Evolutionary conservation across 106 monocot species (phyloP).

Genomic region (Vanilla planifolia): DNA sequence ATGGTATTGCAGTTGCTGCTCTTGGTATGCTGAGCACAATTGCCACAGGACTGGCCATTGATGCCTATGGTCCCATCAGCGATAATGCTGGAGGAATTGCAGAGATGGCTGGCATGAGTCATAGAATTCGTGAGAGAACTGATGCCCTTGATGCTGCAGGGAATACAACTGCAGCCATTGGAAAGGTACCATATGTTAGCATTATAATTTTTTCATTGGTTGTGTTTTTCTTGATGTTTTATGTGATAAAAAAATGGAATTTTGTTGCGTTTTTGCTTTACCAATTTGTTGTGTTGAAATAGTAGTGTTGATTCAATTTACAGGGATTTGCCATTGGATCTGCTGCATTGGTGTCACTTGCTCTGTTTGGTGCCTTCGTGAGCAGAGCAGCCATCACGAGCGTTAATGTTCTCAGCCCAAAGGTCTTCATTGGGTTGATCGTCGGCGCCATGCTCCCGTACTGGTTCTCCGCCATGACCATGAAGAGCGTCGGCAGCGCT

Average conservation of each 20-base stretch:
- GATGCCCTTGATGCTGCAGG: slow-evolving; percentile 88
- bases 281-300: background rate
- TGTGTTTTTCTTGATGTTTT: background rate
- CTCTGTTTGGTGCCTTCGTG: slow-evolving; percentile 75
- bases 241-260: background rate
- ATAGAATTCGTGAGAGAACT: slow-evolving; percentile 73
- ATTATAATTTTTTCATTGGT: background rate
- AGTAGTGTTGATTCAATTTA: no score
- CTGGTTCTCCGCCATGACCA: slow-evolving; percentile 84
- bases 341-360: slow-evolving; percentile 67
- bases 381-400: slow-evolving; percentile 47
- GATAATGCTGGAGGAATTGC: slow-evolving; percentile 97
- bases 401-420: slow-evolving; percentile 54
- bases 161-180: slow-evolving; percentile 91
- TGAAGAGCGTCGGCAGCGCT: slow-evolving; percentile 78
- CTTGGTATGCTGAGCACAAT: slow-evolving; percentile 73
- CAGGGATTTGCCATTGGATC: slow-evolving; percentile 84
- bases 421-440: slow-evolving; percentile 64
- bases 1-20: slow-evolving; percentile 71
- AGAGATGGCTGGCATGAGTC: slow-evolving; percentile 94
- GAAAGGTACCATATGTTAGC: slow-evolving; percentile 36
- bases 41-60: slow-evolving; percentile 62
- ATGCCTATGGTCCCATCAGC: slow-evolving; percentile 70
- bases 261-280: background rate
- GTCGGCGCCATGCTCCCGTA: slow-evolving; percentile 85